Evolutionary conservation across 768 basidiomycete species (phyloP), one percentile per base, ranked within the genome.

Genomic region (Rhodotorula graminis): DNA sequence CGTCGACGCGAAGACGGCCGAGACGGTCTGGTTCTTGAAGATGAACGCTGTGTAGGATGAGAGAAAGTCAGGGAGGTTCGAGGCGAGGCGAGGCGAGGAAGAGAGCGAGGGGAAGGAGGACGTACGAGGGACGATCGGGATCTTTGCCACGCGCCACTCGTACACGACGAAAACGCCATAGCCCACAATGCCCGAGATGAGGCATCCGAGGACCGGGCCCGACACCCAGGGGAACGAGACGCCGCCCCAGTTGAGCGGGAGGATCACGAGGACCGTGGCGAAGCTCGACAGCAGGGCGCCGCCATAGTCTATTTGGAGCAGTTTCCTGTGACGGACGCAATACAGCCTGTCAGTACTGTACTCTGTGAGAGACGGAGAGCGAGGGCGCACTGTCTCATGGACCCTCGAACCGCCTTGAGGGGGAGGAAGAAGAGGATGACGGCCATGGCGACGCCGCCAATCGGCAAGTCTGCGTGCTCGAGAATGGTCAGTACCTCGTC

Each of bases 161-260:
- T 88, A 90, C 50, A 86, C 65, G 61, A 89, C 85, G 79, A 91
- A 92, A 8, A 89, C 58, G 0, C 75, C 80, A 87, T 80, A 21
- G 88, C 84, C 0, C 21, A 86, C 63, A 31, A 88, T 67, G 0
- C 89, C 88, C 1, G 86, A 84, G 62, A 86, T 80, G 14, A 90
- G 80, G 1, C 87, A 85, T 0, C 83, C 87, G 47, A 90, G 79
- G 65, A 92, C 87, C 3, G 86, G 82, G 0, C 88, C 85, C 0
- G 88, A 90, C 14, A 79, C 82, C 90, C 90, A 91, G 1, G 89
- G 84, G 75, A 89, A 90, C 3, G 87, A 87, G 0, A 87, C 85
- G 0, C 90, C 89, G 40, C 89, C 88, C 89, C 89, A 90, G 44
- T 89, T 89, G 25, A 91, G 83, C 0, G 89, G 89, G 14, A 90